Evolutionary conservation across 2,329 filamentous ascomycete species (phyloP), one percentile per base, ranked within the genome.

Genomic region (Ceratocystis destructans): DNA sequence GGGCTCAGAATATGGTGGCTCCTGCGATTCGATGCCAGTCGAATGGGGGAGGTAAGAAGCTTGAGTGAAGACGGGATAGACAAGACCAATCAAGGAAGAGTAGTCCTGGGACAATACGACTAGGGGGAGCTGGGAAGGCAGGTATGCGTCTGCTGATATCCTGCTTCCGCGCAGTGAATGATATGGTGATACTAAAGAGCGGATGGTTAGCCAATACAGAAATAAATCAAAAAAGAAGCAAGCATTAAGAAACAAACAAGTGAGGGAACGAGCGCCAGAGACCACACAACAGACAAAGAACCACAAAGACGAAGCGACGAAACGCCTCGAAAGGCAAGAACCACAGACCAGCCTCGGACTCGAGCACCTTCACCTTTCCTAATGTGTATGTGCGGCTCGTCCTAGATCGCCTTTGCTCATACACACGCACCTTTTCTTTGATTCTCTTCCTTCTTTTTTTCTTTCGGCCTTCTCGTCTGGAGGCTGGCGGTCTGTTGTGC

Each of bases 1-100:
- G 61, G 44, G 46, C 61, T 50, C 61, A 31, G 10, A 22, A 63
- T 22, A 48, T 28, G 61, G 17, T 63, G 61, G 44, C 44, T 63
- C 61, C 44, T 63, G 61, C 61, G 61, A 22, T 48, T 46, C 46
- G 44, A 50, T 46, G 41, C 44, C 46, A 63, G 61, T 63, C 61
- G 53, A 46, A 62, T 37, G 48, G 50, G 55, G 55, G 61, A 61
- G 55, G 37, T 41, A 67, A 67, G 65, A 53, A 50, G 41, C 63
- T 59, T 57, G 55, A 65, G 31, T 3, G 10, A 20, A 15, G 44
- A 45, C 1, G 25, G 25, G 44, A n/a, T 15, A n/a, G 20, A 33
- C 22, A 45, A 28, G 44, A 61, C 50, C 25, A 45, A 17, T 17
- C 25, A 65, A n/a, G 31, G 45, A 33, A 45, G 61, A 66, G 25